Percentiles rank a stretch among this genome's conserved stretches.
These are phyloP conservation scores for Fraxinus sp. DNA, from an alignment of 305 asterid species.

Conservation along the genomic window DNA sequence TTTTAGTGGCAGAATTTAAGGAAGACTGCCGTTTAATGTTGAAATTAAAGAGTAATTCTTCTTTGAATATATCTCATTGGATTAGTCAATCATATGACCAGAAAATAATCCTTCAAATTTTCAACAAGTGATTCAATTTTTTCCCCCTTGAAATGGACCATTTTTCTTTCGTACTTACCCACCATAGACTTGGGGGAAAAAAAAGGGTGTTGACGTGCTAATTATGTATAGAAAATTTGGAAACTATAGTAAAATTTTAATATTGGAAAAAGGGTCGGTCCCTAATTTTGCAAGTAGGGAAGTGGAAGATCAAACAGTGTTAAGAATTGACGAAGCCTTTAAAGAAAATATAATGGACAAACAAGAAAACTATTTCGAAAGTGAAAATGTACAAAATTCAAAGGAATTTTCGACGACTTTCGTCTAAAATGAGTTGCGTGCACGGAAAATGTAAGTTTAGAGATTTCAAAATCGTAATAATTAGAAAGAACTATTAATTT, in stretches of 20 bases:
- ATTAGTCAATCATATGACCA: not conserved
- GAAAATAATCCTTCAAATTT: not conserved
- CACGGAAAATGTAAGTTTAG: not conserved
- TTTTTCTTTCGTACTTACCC: not conserved
- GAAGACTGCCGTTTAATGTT: conserved; percentile 25
- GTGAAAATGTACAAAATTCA: not conserved
- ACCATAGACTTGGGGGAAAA: not conserved
- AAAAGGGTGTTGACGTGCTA: not conserved
- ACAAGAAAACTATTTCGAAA: not conserved
- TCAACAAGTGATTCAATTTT: not conserved
- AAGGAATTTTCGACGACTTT: not conserved
- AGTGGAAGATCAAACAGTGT: not conserved
- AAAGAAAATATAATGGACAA: not conserved
- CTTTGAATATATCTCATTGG: not conserved
- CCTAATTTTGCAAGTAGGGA: not conserved
- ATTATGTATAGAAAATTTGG: not conserved
- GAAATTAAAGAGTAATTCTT: not conserved
- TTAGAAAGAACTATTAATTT: not conserved
- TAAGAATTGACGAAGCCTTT: not conserved
- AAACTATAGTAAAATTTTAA: not conserved
- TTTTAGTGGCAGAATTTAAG: conserved; percentile 36
- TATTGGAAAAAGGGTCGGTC: not conserved
- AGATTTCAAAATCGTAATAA: not conserved
- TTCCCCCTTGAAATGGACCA: not conserved
- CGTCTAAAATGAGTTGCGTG: not conserved